Base-by-base conservation (phyloP, 805 yeast genomes). In the Candida ulmi region DNA sequence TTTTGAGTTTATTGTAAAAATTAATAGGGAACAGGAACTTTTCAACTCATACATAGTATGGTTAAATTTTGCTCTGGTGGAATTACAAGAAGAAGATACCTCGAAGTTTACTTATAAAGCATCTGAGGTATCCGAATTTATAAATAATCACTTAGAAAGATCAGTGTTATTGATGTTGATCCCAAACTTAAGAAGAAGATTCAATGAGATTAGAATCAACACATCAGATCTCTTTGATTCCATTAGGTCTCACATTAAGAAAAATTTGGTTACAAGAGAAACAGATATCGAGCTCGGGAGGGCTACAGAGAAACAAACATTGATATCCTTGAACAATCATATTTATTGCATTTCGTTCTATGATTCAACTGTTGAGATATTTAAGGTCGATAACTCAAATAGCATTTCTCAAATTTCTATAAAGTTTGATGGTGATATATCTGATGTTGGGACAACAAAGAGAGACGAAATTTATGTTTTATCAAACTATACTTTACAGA, bases 21-120 rank as follows among this genome's bases (percentile, higher is more conserved):
- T 69, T 25, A 72, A 72, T 44, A 57, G 64, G 32, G 78, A 72
- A 41, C 76, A 71, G 46, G 63, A 62, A 31, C 47, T 63, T 13
- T 72, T 74, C 50, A 63, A 62, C 36, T 57, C 65, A 18, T 73
- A 69, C 40, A 48, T 71, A 6, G 55, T 57, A 13, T 74, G 78
- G 78, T 42, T 63, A 3, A 44, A 65, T 37, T 48, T 52, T 17
- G 66, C 45, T 0, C 33, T 58, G 3, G 45, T 45, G 4, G 60
- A 54, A 19, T 33, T 60, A 6, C 57, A 54, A 39, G 63, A 53
- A 17, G 64, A 60, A 26, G 41, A 43, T 19, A 21, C 34, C 3
- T 49, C 51, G 11, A 42, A 38, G 17, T 33, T 30, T 12, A 30
- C 36, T 9, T 52, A 38, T 30, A 42, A 40, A 4, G 50, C 57